Evolutionary conservation across 2,329 filamentous ascomycete genomes (phyloP), one percentile per base, ranked within the genome.

Genomic region (Parafenestella ontariensis): DNA sequence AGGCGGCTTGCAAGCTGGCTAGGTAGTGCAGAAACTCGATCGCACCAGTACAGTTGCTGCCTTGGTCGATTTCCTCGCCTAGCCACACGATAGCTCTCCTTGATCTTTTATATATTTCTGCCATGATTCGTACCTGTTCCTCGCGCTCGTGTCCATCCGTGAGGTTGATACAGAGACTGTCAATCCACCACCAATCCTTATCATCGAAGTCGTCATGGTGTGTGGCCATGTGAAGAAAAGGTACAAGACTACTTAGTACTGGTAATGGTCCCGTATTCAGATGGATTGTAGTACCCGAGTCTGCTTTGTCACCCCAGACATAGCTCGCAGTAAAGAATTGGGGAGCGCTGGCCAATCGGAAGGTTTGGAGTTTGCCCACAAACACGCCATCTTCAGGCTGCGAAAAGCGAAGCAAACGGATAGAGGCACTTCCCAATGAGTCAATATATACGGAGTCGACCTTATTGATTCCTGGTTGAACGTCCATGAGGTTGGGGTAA

Each of bases 111-210:
- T 72, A 74, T 17, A 74, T 71, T 1, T 69, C 54, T 5, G 65
- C 65, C 70, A 73, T 73, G 31, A 74, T 65, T n/a, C 59, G 61
- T 13, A 73, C 65, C 39, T 74, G 71, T 28, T 56, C 37, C n/a
- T 62, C 64, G 15, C 66, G 61, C 51, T 74, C 68, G 17, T 59
- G 26, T 3, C 52, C 46, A 52, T 73, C 63, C 8, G 53, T 42
- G 6, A 70, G 61, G 39, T 73, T 70, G 46, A 74, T 71, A 28
- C 65, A 70, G 1, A 74, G 47, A 10, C 59, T 63, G 40, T 74
- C 70, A 5, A 73, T 69, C 70, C 69, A 73, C 68, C 68, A 73
- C 69, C 66, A 71, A 28, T 69, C 56, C 3, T 47, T 44, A 5
- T 58, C 43, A 1, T 57, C 17, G 45, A 68, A 72, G n/a, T 69